Evolutionary conservation across 2,329 filamentous ascomycete species (phyloP), one percentile per base, ranked within the genome.

Genomic region (Diaporthe caulivora): DNA sequence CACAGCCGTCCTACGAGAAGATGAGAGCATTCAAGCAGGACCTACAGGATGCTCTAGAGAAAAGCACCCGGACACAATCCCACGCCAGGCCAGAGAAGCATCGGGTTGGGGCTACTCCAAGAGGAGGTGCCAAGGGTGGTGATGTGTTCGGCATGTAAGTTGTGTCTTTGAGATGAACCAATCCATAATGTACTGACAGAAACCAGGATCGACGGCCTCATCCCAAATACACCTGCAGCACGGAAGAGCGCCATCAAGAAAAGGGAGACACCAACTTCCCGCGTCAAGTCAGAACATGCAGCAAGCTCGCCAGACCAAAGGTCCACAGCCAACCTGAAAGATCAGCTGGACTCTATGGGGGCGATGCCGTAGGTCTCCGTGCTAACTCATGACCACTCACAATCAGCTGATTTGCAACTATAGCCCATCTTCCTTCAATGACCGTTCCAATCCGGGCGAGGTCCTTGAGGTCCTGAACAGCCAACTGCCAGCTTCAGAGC

Each of bases 111-210:
- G 90, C 90, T 7, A 92, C 92, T 54, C 92, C 92, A 40, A 90
- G 93, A 62, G 87, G 90, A 60, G 84, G 84, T 8, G 85, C 82
- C 13, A 90, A 88, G 77, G 85, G 84, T 54, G 87, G 87, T 9
- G 92, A 98, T 86, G 91, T 98, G 37, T 95, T 96, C 82, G 95
- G 93, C 74, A 95, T 98, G 94, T 93, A 83, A 78, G 89, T 78
- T 9, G 62, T 15, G 11, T 37, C 9, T 10, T 1, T 13, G 51
- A 18, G 13, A 51, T 13, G 3, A 1, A 26, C 34, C 18, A 2
- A 18, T 34, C 11, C 13, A 1, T 29, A 26, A 44, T 10, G 7
- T 72, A 75, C 78, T 82, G 65, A 83, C 76, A 47, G 42, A 49
- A 26, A 42, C 54, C 76, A 91, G 89, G 84, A 82, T 95, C 62